These are phyloP conservation scores for Trichoderma oligosporum DNA, from an alignment of 2,329 filamentous ascomycete genomes.

Conservation along the genomic window DNA sequence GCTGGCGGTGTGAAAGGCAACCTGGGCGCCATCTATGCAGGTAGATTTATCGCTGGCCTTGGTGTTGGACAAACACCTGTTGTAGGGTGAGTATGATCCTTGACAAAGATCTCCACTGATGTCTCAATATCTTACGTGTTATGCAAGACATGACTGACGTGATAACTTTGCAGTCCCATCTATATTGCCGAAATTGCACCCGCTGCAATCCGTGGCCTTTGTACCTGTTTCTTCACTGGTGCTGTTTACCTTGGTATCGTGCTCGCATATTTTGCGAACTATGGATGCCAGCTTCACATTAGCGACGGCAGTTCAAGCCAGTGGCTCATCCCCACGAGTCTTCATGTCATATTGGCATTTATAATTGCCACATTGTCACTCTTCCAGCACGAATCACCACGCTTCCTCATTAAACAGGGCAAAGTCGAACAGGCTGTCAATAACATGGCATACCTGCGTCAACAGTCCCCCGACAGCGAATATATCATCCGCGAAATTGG, in stretches of 20 bases:
- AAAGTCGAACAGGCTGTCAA: slow-evolving; percentile 55
- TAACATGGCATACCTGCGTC: slow-evolving; percentile 55
- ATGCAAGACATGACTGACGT: background rate
- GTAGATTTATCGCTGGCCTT: slow-evolving; percentile 62
- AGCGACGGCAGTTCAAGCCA: slow-evolving; percentile 43
- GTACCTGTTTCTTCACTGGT: slow-evolving; percentile 55
- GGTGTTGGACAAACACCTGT: slow-evolving; percentile 66
- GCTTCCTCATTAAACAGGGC: slow-evolving; percentile 64
- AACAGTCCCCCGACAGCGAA: slow-evolving; percentile 55
- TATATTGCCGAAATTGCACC: slow-evolving; percentile 72
- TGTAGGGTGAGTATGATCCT: slow-evolving; percentile 43
- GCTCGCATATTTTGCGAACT: slow-evolving; percentile 73
- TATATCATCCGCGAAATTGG: slow-evolving; percentile 60
- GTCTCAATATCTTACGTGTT: background rate
- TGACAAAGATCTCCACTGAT: background rate
- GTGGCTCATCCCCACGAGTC: slow-evolving; percentile 66
- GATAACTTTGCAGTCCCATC: slow-evolving; percentile 45
- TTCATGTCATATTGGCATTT: slow-evolving; percentile 72
- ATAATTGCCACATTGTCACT: slow-evolving; percentile 69
- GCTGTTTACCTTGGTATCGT: slow-evolving; percentile 73
- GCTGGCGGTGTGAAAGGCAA: slow-evolving; percentile 47
- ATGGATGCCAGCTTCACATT: slow-evolving; percentile 53
- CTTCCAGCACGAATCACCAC: slow-evolving; percentile 65
- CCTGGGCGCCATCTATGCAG: slow-evolving; percentile 58
- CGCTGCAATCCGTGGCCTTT: slow-evolving; percentile 66